phyloP scores from a whole-genome alignment of 164 flowering plant species.

The Vitis amurensis region DNA sequence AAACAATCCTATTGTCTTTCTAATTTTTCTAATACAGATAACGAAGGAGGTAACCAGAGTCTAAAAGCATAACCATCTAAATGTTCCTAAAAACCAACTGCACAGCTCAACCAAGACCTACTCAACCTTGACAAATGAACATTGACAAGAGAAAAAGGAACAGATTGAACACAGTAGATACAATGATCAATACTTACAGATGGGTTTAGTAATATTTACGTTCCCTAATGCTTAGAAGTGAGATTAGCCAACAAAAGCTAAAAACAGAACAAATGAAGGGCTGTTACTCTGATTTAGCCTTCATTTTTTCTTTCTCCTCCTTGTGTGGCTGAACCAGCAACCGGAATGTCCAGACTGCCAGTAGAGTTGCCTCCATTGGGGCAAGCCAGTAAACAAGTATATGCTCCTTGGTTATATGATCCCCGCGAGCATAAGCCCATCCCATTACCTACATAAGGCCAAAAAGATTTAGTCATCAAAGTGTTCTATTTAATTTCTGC shows the following conservation, averaged over 20 bases:
- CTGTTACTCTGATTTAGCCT: conserved; percentile 50
- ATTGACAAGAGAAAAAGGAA: no score
- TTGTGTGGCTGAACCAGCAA: conserved; percentile 42
- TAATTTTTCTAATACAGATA: no score
- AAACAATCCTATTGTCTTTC: no score
- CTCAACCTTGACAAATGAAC: no score
- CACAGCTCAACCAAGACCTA: no score
- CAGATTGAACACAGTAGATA: no score
- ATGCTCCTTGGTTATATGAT: conserved; percentile 85
- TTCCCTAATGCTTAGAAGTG: background rate
- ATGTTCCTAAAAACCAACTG: no score
- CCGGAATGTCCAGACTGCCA: conserved; percentile 69
- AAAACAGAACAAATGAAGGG: background rate
- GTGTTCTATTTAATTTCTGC: no score
- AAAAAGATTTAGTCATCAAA: background rate
- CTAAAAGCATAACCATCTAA: no score
- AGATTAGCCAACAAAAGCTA: background rate
- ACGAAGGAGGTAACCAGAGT: no score
- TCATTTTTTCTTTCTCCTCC: conserved; percentile 29
- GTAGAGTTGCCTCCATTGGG: conserved; percentile 79
- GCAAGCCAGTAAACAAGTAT: conserved; percentile 94
- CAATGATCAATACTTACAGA: no score
- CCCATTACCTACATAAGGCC: conserved; percentile 40
- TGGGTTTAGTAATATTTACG: background rate
- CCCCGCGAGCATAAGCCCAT: conserved; percentile 91